These are phyloP conservation scores for Colletotrichum agaves DNA, from an alignment of 2,329 filamentous ascomycete genomes.

Conservation along the genomic window DNA sequence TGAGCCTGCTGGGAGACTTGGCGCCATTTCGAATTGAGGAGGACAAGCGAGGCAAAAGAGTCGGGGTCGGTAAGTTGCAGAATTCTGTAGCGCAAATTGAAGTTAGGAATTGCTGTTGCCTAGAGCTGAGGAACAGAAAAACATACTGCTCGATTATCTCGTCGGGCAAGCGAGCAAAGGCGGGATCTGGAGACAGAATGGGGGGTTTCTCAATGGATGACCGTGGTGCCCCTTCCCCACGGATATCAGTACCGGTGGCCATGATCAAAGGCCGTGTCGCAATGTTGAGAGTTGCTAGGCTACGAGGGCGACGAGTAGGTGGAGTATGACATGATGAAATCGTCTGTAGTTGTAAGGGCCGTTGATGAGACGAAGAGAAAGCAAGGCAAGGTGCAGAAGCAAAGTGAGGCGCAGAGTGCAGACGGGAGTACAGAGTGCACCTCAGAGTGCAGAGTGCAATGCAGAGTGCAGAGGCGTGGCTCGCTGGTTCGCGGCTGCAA, in stretches of 20 bases:
- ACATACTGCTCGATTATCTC: conserved; percentile 77
- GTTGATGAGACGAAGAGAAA: conserved; percentile 33
- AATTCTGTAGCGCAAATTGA: conserved; percentile 58
- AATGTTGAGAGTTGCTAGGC: conserved; percentile 19
- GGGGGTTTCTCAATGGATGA: conserved; percentile 49
- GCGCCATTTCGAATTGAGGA: conserved; percentile 75
- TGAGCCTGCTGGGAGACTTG: conserved; percentile 70
- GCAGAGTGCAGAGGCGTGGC: conserved; percentile 1
- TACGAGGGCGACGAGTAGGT: conserved; percentile 17
- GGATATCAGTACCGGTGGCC: conserved; percentile 17
- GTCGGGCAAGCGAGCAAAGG: conserved; percentile 70
- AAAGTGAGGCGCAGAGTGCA: conserved; percentile 6
- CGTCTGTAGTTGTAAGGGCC: conserved; percentile 30
- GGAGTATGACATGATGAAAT: conserved; percentile 32
- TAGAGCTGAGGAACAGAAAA: conserved; percentile 1
- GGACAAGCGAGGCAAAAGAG: conserved; percentile 73
- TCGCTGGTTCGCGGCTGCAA: conserved; percentile 13
- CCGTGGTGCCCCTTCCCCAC: conserved; percentile 21
- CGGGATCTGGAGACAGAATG: conserved; percentile 44
- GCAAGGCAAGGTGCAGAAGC: not conserved
- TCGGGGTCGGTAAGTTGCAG: conserved; percentile 68
- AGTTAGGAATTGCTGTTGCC: conserved; percentile 3
- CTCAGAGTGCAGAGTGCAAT: not conserved
- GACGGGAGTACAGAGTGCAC: too few species aligned
- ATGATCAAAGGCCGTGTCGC: conserved; percentile 15